Evolutionary conservation across 176 grass and related monocot species (phyloP).

Genomic region (Miscanthus lutarioriparius): DNA sequence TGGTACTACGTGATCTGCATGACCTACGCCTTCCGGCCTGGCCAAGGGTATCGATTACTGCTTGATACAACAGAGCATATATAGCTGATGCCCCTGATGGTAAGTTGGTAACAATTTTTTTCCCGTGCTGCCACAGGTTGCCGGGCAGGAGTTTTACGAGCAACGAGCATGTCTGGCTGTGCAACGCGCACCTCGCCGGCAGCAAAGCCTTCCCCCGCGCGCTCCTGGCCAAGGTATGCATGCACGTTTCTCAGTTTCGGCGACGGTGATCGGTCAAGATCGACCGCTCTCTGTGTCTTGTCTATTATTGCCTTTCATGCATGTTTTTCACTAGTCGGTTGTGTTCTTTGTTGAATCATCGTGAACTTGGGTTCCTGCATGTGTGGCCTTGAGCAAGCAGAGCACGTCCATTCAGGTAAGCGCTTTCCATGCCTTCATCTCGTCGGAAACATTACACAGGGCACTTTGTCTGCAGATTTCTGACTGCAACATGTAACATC

Average conservation of each 20-base stretch:
- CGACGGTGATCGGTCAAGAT: no score
- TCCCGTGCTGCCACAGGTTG: conserved; percentile 40
- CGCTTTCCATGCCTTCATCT: background rate
- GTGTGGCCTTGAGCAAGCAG: conserved; percentile 29
- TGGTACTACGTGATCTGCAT: conserved; percentile 98
- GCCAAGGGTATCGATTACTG: conserved; percentile 53
- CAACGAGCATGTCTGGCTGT: conserved; percentile 63
- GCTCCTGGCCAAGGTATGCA: conserved; percentile 72
- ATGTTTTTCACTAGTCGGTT: background rate
- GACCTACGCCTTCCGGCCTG: conserved; percentile 73
- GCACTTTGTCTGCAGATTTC: background rate
- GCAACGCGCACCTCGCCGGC: conserved; percentile 60
- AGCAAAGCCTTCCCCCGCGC: conserved; percentile 59
- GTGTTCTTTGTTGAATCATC: background rate
- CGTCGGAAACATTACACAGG: no score
- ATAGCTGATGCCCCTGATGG: no score
- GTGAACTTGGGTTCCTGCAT: background rate
- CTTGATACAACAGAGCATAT: no score
- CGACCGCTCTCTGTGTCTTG: background rate
- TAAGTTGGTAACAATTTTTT: no score
- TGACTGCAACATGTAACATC: background rate
- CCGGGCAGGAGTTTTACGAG: conserved; percentile 61
- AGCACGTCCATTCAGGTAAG: conserved; percentile 69
- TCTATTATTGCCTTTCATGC: background rate
- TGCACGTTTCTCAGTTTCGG: background rate